Conservation (phyloP, 179 eudicot genomes). For the Beta macrorhiza region DNA sequence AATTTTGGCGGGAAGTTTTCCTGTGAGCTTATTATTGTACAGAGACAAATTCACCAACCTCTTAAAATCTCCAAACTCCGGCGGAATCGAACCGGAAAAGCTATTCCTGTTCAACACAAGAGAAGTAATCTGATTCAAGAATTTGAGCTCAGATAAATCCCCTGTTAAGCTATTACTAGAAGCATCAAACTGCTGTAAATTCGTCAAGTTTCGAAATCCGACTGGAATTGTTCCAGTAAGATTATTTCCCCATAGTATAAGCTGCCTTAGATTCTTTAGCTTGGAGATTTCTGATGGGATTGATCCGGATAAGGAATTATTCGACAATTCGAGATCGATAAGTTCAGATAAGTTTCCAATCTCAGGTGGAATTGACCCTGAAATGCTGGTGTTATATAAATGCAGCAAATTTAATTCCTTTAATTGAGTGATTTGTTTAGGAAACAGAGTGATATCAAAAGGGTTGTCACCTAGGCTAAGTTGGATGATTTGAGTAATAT, state of each 20-base stretch:
- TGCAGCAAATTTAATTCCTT: slow-evolving; percentile 44
- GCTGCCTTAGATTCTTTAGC: slow-evolving; percentile 58
- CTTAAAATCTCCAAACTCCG: slow-evolving; percentile 71
- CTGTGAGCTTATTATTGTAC: slow-evolving; percentile 64
- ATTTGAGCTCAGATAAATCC: slow-evolving; percentile 55
- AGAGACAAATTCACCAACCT: slow-evolving; percentile 60
- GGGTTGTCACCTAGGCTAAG: slow-evolving; percentile 73
- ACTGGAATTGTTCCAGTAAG: slow-evolving; percentile 65
- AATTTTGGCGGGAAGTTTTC: slow-evolving; percentile 58
- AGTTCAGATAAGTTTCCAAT: slow-evolving; percentile 62
- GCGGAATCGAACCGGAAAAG: slow-evolving; percentile 62
- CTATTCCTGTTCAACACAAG: slow-evolving; percentile 55
- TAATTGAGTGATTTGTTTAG: slow-evolving; percentile 37
- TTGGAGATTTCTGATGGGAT: slow-evolving; percentile 56
- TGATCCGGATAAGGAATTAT: slow-evolving; percentile 48
- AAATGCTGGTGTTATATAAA: slow-evolving; percentile 65
- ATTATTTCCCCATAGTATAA: slow-evolving; percentile 54
- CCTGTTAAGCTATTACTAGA: slow-evolving; percentile 58
- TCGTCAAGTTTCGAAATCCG: slow-evolving; percentile 63
- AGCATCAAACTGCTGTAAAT: slow-evolving; percentile 58
- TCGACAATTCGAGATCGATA: slow-evolving; percentile 47
- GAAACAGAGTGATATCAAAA: slow-evolving; percentile 51
- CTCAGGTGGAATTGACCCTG: slow-evolving; percentile 54
- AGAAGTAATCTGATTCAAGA: slow-evolving; percentile 37
- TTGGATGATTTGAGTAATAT: slow-evolving; percentile 42